These are phyloP conservation scores for Globisporangium ultimum DNA, from an alignment of 352 stramenopile genomes.

Conservation along the genomic window DNA sequence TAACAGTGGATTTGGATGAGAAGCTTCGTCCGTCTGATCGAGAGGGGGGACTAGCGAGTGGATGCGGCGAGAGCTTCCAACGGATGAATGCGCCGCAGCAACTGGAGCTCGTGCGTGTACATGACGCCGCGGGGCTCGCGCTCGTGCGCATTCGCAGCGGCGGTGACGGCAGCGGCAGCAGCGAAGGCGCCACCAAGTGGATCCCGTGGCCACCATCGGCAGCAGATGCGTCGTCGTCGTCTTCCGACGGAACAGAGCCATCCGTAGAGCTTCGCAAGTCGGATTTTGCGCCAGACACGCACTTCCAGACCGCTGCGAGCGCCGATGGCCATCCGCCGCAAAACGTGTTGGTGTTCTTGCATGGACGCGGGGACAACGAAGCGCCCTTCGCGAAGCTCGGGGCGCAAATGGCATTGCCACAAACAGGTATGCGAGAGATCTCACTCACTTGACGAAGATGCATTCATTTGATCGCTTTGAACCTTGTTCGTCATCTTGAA, in stretches of 20 bases:
- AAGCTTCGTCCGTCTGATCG: too few species aligned
- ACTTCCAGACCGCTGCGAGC: slow-evolving; percentile 26
- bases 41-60: too few species aligned
- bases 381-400: slow-evolving; percentile 46
- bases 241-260: slow-evolving; percentile 5
- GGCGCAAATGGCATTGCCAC: slow-evolving; percentile 51
- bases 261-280: slow-evolving; percentile 15
- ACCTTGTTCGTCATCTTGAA: background rate
- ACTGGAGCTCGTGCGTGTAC: slow-evolving; percentile 14
- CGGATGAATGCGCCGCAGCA: too few species aligned
- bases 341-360: slow-evolving; percentile 61
- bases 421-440: slow-evolving; percentile 45
- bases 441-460: too few species aligned
- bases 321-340: slow-evolving; percentile 24
- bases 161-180: background rate
- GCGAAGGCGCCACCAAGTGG: slow-evolving; percentile 19
- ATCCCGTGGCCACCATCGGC: slow-evolving; percentile 17
- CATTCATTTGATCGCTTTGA: too few species aligned
- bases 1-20: too few species aligned
- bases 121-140: slow-evolving; percentile 25
- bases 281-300: slow-evolving; percentile 12
- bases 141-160: slow-evolving; percentile 12
- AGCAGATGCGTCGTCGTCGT: too few species aligned
- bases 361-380: slow-evolving; percentile 59
- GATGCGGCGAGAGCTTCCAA: too few species aligned